Evolutionary conservation across 345 rosid species (phyloP), one percentile per base, ranked within the genome.

Genomic region (Heritiera littoralis): DNA sequence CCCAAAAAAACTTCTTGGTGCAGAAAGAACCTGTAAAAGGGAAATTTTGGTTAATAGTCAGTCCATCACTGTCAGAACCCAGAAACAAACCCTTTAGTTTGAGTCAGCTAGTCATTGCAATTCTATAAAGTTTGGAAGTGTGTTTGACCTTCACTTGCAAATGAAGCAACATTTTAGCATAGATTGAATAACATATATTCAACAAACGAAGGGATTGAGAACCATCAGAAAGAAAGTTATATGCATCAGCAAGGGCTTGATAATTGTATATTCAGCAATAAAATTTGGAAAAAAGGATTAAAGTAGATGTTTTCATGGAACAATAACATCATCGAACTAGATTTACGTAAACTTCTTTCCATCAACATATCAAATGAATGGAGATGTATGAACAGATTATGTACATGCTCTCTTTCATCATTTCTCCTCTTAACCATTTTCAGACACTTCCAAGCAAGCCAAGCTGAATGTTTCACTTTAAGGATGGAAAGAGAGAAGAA

Each of bases 1-100:
- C 17, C 99, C 98, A 46, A 91, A 96, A 77, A 96, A 96, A 85
- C 98, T 96, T 86, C 99, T 92, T 18, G 94, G 97, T 43, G 94
- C 88, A 79, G 55, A 80, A 30, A 32, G 80, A 73, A 87, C 80
- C 97, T 92, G 88, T 54, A 32, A 58, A 74, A 20, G 66, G 70
- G 76, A 60, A 77, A 65, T 32, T 7, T 32, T 52, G 28, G 1
- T 1, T 35, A 35, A 35, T 35, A 35, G 38, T 35, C 38, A 35
- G 3, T 35, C 3, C 2, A 3, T 35, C 38, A 35, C 38, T 41
- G 4, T 5, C 65, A 60, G 15, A 60, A 28, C 23, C 43, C 65
- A 60, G 15, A 60, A 28, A 60, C 38, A 60, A 23, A 20, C 2
- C 38, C 15, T 60, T 10, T 60, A 60, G 15, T 71, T 43, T 74